Evolutionary conservation across 768 basidiomycete genomes (phyloP).

Genomic region (Punctularia strigosozonata): DNA sequence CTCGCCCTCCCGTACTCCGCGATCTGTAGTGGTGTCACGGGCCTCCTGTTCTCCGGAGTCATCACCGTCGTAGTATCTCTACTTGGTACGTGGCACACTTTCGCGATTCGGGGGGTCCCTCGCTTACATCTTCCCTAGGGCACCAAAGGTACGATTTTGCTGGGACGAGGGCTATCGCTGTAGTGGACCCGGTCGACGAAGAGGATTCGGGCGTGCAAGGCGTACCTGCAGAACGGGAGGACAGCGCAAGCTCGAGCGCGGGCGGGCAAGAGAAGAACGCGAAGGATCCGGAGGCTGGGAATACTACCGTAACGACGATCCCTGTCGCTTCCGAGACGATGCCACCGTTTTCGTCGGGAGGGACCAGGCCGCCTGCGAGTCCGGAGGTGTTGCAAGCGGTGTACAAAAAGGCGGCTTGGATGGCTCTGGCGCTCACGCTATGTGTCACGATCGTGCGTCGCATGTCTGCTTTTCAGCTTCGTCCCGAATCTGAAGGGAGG

Average conservation of each 20-base stretch:
- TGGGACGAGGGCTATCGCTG: conserved; percentile 20
- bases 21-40: conserved; percentile 21
- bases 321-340: too few relatives aligned
- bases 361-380: too few relatives aligned
- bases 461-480: too few relatives aligned
- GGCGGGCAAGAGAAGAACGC: too few relatives aligned
- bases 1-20: conserved; percentile 23
- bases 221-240: neutral
- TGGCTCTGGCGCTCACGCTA: conserved; percentile 15
- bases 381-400: conserved; percentile 11
- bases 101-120: too few relatives aligned
- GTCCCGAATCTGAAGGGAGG: too few relatives aligned
- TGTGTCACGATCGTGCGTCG: conserved; percentile 18
- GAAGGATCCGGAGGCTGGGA: too few relatives aligned
- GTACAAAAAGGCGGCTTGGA: conserved; percentile 19
- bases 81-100: conserved; percentile 12
- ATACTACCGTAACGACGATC: too few relatives aligned
- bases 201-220: too few relatives aligned
- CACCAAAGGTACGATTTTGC: conserved; percentile 23
- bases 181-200: too few relatives aligned
- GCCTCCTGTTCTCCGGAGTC: conserved; percentile 18
- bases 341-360: too few relatives aligned
- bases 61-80: conserved; percentile 20
- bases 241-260: neutral
- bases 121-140: conserved; percentile 12